phyloP scores from a whole-genome alignment of 177 flowering plant species.

The Vitis hybrid region DNA sequence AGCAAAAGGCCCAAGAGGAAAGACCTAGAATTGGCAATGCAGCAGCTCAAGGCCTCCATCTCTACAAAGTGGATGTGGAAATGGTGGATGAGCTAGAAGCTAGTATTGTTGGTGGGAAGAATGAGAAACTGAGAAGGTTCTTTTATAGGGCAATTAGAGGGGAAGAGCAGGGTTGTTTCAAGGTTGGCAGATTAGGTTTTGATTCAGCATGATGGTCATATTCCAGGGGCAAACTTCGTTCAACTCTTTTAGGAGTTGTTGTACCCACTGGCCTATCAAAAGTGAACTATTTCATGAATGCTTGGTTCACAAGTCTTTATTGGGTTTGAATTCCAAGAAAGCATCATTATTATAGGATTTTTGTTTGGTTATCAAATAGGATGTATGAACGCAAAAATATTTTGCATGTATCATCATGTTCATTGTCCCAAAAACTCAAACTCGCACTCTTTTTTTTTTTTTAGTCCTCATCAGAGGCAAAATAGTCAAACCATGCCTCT shows the following conservation, averaged over 20 bases:
- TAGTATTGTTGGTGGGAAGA: slow-evolving; percentile 14
- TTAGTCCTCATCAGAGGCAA: not conserved
- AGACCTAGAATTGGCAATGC: slow-evolving; percentile 15
- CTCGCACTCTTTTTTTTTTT: not conserved
- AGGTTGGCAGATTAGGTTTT: slow-evolving; percentile 74
- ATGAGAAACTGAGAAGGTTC: slow-evolving; percentile 1
- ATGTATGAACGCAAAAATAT: not conserved
- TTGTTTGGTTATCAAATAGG: not conserved
- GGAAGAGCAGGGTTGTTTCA: slow-evolving; percentile 26
- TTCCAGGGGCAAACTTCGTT: slow-evolving; percentile 30
- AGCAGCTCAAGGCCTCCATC: slow-evolving; percentile 25
- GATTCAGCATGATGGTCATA: slow-evolving; percentile 23
- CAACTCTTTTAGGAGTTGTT: slow-evolving; percentile 50
- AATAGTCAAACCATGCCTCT: not conserved
- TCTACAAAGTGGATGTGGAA: not conserved
- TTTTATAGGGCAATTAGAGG: slow-evolving; percentile 18
- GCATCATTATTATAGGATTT: slow-evolving; percentile 2
- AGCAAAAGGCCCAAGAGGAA: slow-evolving; percentile 23
- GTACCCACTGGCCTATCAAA: slow-evolving; percentile 54
- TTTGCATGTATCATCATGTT: not conserved
- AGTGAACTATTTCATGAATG: slow-evolving; percentile 21
- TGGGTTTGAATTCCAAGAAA: slow-evolving; percentile 9
- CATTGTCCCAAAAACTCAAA: not conserved
- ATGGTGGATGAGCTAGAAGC: not conserved
- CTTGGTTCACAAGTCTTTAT: slow-evolving; percentile 44